These are phyloP conservation scores for Neopestalotiopsis clavispora DNA, from an alignment of 2,329 filamentous ascomycete genomes.

Conservation along the genomic window DNA sequence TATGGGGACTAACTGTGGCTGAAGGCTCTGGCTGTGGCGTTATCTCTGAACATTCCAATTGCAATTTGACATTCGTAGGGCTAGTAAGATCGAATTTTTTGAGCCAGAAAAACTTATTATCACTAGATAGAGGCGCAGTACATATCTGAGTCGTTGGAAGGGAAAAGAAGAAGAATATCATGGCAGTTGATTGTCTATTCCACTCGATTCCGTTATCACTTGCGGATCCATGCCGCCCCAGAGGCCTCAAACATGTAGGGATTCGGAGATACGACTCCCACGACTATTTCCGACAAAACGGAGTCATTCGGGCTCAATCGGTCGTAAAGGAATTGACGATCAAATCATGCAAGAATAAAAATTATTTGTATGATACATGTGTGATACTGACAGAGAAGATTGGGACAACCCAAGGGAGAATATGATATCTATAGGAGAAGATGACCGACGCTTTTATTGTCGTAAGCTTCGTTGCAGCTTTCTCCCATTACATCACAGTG, in stretches of 20 bases:
- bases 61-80: not conserved
- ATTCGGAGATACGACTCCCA: not conserved
- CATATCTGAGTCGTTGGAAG: not conserved
- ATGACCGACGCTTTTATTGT: too few relatives aligned
- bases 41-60: not conserved
- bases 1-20: not conserved
- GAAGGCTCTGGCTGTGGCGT: not conserved
- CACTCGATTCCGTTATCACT: not conserved
- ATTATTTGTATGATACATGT: too few relatives aligned
- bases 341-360: too few relatives aligned
- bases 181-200: not conserved
- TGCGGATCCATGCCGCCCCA: not conserved
- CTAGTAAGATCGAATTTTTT: not conserved
- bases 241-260: constrained; percentile 4
- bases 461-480: too few relatives aligned
- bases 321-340: not conserved
- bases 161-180: not conserved
- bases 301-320: not conserved
- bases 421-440: too few relatives aligned
- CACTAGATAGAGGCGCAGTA: not conserved
- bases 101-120: not conserved
- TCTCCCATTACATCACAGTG: too few relatives aligned
- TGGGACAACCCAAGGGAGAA: too few relatives aligned
- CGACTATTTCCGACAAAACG: not conserved
- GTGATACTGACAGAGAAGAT: too few relatives aligned